Percentiles rank a stretch among this genome's conserved stretches.
These are phyloP conservation scores for Pseudevernia furfuracea DNA, from an alignment of 495 filamentous ascomycete species.

Conservation along the genomic window DNA sequence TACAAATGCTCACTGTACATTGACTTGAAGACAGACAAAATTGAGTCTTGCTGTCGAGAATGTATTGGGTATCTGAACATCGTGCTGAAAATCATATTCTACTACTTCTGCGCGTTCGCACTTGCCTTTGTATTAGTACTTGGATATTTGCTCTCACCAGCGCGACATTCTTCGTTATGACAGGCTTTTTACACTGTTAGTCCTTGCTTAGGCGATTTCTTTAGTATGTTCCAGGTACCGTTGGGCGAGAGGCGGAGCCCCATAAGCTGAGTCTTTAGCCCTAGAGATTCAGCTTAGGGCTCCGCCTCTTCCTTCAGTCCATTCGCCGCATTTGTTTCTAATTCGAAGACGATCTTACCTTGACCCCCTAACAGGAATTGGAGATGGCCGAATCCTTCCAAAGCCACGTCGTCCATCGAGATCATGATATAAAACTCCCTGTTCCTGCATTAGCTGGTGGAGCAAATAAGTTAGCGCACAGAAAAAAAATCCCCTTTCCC, in stretches of 20 bases:
- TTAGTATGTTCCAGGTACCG: neutral
- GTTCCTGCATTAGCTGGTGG: neutral
- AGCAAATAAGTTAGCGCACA: neutral
- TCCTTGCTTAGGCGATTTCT: neutral
- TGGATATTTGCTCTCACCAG: too few species aligned
- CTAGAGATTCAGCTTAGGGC: slow-evolving; percentile 4
- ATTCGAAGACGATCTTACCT: neutral
- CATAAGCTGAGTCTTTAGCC: neutral
- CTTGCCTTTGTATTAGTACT: too few species aligned
- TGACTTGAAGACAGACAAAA: too few species aligned
- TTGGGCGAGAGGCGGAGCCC: neutral
- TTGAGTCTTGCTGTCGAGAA: too few species aligned
- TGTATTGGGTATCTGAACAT: too few species aligned
- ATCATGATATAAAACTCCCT: neutral
- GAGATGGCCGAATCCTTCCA: neutral
- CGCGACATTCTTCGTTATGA: too few species aligned
- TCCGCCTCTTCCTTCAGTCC: slow-evolving; percentile 3
- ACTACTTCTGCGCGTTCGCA: too few species aligned
- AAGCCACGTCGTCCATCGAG: neutral
- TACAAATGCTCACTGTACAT: too few species aligned
- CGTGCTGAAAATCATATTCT: too few species aligned
- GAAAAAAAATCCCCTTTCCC: neutral
- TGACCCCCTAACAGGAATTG: neutral
- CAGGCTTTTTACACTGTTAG: too few species aligned
- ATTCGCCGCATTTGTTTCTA: neutral